Evolutionary conservation across 176 grass and related monocot genomes (phyloP).

Genomic region (Triticum urartu): DNA sequence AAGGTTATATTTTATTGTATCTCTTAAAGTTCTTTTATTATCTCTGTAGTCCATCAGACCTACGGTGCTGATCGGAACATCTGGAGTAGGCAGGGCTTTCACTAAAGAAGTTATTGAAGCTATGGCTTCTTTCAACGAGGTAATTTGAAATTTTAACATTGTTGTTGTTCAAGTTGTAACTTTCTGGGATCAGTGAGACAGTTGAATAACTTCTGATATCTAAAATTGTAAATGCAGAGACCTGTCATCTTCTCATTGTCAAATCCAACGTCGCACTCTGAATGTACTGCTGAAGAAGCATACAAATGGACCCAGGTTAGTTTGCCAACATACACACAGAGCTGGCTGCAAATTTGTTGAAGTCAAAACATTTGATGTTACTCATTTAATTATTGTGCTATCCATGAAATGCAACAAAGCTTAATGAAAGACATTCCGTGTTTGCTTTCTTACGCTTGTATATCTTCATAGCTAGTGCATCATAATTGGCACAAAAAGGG

Average conservation of each 20-base stretch:
- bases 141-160: slow-evolving; percentile 18
- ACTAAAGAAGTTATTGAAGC: slow-evolving; percentile 84
- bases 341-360: neutral
- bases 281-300: slow-evolving; percentile 95
- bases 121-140: slow-evolving; percentile 94
- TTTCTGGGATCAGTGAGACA: slow-evolving; percentile 11
- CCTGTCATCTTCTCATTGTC: slow-evolving; percentile 88
- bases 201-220: neutral
- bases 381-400: neutral
- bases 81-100: slow-evolving; percentile 80
- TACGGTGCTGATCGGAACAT: slow-evolving; percentile 94
- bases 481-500: neutral
- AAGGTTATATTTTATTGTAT: slow-evolving; percentile 6
- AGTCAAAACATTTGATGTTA: neutral
- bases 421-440: neutral
- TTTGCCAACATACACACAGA: neutral
- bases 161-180: neutral
- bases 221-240: slow-evolving; percentile 45
- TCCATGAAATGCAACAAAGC: neutral
- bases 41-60: slow-evolving; percentile 80
- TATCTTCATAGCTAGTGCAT: neutral
- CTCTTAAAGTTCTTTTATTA: slow-evolving; percentile 31
- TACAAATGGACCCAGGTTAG: slow-evolving; percentile 84
- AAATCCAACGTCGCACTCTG: slow-evolving; percentile 90
- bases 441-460: neutral